Evolutionary conservation across 352 stramenopile species (phyloP).

Genomic region (Phytophthora meadii): DNA sequence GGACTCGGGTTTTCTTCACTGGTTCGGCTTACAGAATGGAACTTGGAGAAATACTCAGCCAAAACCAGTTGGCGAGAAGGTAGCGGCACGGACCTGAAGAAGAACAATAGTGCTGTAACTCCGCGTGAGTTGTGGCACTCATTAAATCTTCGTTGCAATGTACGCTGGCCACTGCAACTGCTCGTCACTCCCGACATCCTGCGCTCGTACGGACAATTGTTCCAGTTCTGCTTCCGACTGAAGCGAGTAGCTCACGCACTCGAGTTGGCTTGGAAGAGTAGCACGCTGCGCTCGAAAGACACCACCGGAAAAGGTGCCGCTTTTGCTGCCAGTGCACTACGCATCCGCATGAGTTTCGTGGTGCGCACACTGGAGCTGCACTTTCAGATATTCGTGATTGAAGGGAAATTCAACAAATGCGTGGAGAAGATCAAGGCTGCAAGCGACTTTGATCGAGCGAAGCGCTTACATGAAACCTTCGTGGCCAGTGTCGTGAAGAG

Average conservation of each 20-base stretch:
- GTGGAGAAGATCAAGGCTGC: conserved; percentile 55
- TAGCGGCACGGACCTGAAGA: conserved; percentile 28
- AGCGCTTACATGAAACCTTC: conserved; percentile 74
- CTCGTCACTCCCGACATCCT: conserved; percentile 64
- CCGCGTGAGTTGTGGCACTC: conserved; percentile 69
- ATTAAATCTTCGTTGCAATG: conserved; percentile 53
- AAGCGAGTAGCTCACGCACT: conserved; percentile 77
- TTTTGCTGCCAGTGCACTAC: conserved; percentile 47
- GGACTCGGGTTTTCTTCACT: conserved; percentile 52
- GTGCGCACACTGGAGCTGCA: conserved; percentile 76
- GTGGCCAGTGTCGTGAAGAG: conserved; percentile 70
- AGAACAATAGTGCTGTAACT: conserved; percentile 45
- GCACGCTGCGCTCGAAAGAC: conserved; percentile 39
- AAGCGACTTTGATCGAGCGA: conserved; percentile 73
- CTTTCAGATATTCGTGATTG: conserved; percentile 84
- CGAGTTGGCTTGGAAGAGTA: conserved; percentile 70
- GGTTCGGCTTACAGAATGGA: conserved; percentile 53
- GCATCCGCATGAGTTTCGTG: conserved; percentile 78
- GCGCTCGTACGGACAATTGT: conserved; percentile 71
- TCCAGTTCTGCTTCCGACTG: conserved; percentile 83
- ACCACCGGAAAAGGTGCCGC: conserved; percentile 14
- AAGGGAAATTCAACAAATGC: conserved; percentile 67
- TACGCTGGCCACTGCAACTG: conserved; percentile 75
- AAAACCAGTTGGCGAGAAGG: conserved; percentile 40
- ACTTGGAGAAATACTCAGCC: conserved; percentile 60